Evolutionary conservation across 1,139 yeast genomes (phyloP).

Genomic region (Debaryomyces robertsiae): DNA sequence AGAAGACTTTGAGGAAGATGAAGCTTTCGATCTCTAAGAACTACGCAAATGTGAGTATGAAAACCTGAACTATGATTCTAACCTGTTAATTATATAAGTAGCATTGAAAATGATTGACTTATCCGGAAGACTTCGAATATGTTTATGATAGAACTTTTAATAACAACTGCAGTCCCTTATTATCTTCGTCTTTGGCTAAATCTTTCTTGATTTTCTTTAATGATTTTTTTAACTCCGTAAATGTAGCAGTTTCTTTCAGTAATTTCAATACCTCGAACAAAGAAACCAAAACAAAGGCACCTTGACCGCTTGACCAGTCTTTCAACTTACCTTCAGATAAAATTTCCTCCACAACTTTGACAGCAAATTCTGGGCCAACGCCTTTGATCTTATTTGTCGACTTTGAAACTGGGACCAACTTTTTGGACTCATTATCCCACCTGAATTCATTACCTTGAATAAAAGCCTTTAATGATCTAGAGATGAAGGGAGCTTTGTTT

Average conservation of each 20-base stretch:
- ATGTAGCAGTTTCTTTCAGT: conserved; percentile 33
- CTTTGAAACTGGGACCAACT: conserved; percentile 40
- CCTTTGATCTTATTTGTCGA: conserved; percentile 51
- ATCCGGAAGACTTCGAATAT: too few species aligned
- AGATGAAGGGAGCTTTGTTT: conserved; percentile 67
- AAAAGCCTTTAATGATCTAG: conserved; percentile 75
- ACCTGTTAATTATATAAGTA: too few species aligned
- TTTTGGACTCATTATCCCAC: conserved; percentile 69
- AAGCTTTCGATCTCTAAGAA: conserved; percentile 14
- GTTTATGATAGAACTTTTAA: conserved; percentile 37
- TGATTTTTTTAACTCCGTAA: conserved; percentile 51
- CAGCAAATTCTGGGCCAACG: conserved; percentile 68
- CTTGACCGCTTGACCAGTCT: conserved; percentile 75
- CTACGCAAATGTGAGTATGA: too few species aligned
- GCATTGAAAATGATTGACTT: too few species aligned
- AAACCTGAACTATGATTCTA: too few species aligned
- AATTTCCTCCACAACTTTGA: conserved; percentile 51
- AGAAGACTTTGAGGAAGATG: conserved; percentile 32
- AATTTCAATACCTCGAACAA: conserved; percentile 55
- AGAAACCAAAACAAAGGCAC: conserved; percentile 81
- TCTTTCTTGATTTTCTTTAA: conserved; percentile 56
- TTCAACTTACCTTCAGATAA: conserved; percentile 47
- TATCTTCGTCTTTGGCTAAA: conserved; percentile 51
- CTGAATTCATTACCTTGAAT: conserved; percentile 67
- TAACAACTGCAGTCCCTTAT: conserved; percentile 81